These are phyloP conservation scores for Physaria fendleri DNA, from an alignment of 345 rosid genomes.

Conservation along the genomic window DNA sequence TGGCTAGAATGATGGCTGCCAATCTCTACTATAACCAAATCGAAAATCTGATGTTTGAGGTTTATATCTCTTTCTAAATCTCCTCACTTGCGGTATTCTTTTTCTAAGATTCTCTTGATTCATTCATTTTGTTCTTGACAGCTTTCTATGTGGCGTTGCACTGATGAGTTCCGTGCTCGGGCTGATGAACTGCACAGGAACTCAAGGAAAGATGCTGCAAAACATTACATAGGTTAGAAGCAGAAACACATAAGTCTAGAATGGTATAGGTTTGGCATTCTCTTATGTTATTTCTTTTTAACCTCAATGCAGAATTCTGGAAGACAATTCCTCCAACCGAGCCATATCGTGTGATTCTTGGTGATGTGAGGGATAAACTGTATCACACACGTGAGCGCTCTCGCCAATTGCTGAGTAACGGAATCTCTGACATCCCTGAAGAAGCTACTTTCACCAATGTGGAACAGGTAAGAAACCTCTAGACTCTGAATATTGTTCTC, in stretches of 20 bases:
- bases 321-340: conserved; percentile 79
- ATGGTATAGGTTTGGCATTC: conserved; percentile 1
- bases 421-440: conserved; percentile 82
- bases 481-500: background rate
- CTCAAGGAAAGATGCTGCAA: conserved; percentile 86
- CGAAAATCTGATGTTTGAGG: conserved; percentile 99
- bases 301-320: conserved; percentile 68
- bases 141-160: conserved; percentile 99
- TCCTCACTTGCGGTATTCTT: background rate
- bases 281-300: background rate
- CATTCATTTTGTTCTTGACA: conserved; percentile 29
- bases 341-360: conserved; percentile 94
- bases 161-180: conserved; percentile 74
- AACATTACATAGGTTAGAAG: conserved; percentile 84
- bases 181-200: conserved; percentile 72
- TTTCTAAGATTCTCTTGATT: background rate
- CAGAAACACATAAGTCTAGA: background rate
- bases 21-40: conserved; percentile 87
- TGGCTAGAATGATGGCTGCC: conserved; percentile 99
- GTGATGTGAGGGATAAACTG: conserved; percentile 84
- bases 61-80: conserved; percentile 10
- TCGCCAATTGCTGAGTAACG: conserved; percentile 73
- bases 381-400: conserved; percentile 89
- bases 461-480: conserved; percentile 47
- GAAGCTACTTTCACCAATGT: conserved; percentile 70